Base-by-base conservation (phyloP, 2,329 filamentous ascomycete species). In the Xylariales sp. region DNA sequence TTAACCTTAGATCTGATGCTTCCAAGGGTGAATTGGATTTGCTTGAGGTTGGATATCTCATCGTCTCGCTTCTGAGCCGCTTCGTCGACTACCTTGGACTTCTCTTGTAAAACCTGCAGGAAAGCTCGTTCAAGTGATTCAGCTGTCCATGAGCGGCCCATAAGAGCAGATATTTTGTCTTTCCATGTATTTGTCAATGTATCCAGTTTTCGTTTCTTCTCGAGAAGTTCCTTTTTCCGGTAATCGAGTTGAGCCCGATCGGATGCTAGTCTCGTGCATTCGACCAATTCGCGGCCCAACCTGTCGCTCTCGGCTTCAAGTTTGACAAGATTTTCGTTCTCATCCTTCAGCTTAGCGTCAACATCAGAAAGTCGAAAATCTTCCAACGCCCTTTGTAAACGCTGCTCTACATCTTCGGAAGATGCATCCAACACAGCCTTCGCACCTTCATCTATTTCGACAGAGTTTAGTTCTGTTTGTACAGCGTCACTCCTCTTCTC, bases 231-330 rank as follows among this genome's bases (percentile, higher is more conserved):
- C 50, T 89, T 90, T 53, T 85, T 89, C 23, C 90, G 74, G 49
- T 86, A 81, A 40, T 95, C 87, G 10, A 98, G 72, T 50, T 86
- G 83, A 11, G 91, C 93, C 25, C 89, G 76, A 45, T 95, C 89
- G 4, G 83, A 81, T 5, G 89, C 88, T 40, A 86, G 76, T 40
- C 83, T 81, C 3, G 86, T 95, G 41, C 84, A 88, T 51, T 94
- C 85, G 7, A 89, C 76, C 24, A 96, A 76, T 55, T 97, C 91
- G n/a, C 74, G 68, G 30, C 84, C 83, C 19, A 97, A 71, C 48
- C 73, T 80, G 24, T 85, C 79, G 42, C 76, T 83, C 51, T 85
- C 79, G 15, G 76, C 78, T 52, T 96, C 88, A 2, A 94, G 63
- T 29, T 75, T 70, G 44, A 78, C 76, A 10, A 94, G 67, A 45